Base-by-base conservation (phyloP, 2,329 filamentous ascomycete species). In the Acrocalymma vagum region DNA sequence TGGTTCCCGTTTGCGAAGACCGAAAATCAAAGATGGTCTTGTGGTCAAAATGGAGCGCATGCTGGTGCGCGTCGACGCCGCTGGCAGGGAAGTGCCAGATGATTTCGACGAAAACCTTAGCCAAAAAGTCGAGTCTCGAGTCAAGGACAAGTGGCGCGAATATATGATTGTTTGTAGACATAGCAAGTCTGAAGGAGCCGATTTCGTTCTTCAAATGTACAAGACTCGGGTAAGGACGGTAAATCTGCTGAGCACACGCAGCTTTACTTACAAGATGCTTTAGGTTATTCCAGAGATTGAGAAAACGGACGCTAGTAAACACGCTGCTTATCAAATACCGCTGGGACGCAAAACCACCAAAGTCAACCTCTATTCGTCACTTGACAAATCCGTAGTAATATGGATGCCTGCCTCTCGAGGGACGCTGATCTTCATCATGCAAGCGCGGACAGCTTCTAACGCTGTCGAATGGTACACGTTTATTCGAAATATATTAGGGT, bases 401-500 rank as follows among this genome's bases (percentile, higher is more conserved):
- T 87, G 83, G 77, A 72, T 78, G 21, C 78, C 80, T 3, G 71
- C 72, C 43, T 76, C 74, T 38, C 69, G 65, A 13, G 78, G 81
- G 3, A 84, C 80, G 2, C 74, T 75, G 22, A 84, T 87, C 29
- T 69, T 67, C 36, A 83, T 87, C 45, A 76, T 87, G 65, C 78
- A 82, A 20, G 77, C 84, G 5, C 77, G 80, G 9, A 84, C 84
- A 13, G 75, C 78, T 2, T 79, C 81, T 5, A 81, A 80, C 53
- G 80, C 83, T 6, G 79, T 85, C 8, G 84, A 87, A 60, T 87
- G 84, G 84, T 86, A 84, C 58, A 86, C 83, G 0, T 86, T 86
- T 49, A 70, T 87, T 10, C 74, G 78, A 9, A 79, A 81, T 36
- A 72, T 79, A 6, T 69, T 87, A 14, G 84, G 84, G 24, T 81